A percentile compares a stretch with the other conserved stretches of the same genome.
Evolutionary conservation across 805 yeast species (phyloP).

Genomic region (Helenozyma rhizophorensis): DNA sequence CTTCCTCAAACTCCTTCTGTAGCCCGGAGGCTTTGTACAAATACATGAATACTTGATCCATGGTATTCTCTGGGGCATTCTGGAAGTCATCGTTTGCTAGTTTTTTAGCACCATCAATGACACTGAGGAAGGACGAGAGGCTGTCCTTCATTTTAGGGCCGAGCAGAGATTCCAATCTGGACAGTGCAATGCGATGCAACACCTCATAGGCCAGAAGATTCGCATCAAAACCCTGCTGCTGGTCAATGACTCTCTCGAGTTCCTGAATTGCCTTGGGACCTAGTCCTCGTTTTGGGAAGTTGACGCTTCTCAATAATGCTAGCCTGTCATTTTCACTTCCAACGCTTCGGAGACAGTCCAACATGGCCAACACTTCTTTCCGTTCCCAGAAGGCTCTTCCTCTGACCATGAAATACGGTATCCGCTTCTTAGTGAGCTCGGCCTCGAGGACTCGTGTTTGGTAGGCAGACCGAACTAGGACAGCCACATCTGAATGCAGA

Average conservation of each 20-base stretch:
- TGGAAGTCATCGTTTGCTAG: constrained; percentile 5
- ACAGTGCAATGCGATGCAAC: constrained; percentile 7
- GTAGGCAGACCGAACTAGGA: constrained; percentile 62
- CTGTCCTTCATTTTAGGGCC: constrained; percentile 10
- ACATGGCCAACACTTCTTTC: constrained; percentile 57
- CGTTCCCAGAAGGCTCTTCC: constrained; percentile 82
- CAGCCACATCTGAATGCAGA: constrained; percentile 58
- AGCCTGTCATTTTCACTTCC: constrained; percentile 54
- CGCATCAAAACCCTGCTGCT: constrained; percentile 2
- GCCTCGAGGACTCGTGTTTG: constrained; percentile 63
- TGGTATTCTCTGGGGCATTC: constrained; percentile 2
- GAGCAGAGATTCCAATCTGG: constrained; percentile 4
- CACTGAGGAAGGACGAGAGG: constrained; percentile 22
- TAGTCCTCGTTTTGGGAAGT: constrained; percentile 61
- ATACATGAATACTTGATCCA: constrained; percentile 18
- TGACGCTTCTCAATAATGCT: constrained; percentile 55
- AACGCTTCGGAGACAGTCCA: constrained; percentile 64
- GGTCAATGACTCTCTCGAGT: constrained; percentile 19
- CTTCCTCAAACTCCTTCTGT: constrained; percentile 21
- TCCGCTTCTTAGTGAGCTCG: constrained; percentile 47
- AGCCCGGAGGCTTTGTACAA: constrained; percentile 28
- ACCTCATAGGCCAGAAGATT: constrained; percentile 6
- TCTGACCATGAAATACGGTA: constrained; percentile 65
- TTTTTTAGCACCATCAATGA: constrained; percentile 20
- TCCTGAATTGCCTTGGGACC: constrained; percentile 51